Percentiles rank a stretch among this genome's conserved stretches.
These are phyloP conservation scores for Tubosaeta sp. DNA, from an alignment of 768 basidiomycete species.

Conservation along the genomic window DNA sequence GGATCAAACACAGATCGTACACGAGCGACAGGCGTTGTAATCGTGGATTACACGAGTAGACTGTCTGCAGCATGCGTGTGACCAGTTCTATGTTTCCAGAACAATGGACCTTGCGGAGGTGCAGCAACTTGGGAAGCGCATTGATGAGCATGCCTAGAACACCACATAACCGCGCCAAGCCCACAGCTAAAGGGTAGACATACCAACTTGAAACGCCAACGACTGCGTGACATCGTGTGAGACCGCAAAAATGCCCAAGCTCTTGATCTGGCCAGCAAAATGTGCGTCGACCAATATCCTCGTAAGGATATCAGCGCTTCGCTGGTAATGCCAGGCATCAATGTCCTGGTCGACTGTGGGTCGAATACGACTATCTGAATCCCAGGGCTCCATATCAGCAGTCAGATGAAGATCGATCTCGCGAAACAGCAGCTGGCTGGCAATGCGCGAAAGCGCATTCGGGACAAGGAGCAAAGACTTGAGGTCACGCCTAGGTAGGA, in stretches of 20 bases:
- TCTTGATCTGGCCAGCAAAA: constrained; percentile 56
- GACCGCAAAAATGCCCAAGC: constrained; percentile 55
- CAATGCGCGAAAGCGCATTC: constrained; percentile 62
- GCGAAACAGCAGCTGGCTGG: constrained; percentile 62
- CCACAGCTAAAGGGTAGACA: constrained; percentile 1
- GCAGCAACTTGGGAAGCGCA: constrained; percentile 57
- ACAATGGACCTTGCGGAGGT: constrained; percentile 57
- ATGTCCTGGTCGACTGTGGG: constrained; percentile 28
- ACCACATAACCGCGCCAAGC: neutral
- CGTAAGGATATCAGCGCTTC: constrained; percentile 68
- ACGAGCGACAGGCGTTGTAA: constrained; percentile 54
- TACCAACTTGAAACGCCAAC: constrained; percentile 64
- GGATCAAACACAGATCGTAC: constrained; percentile 29
- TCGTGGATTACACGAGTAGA: constrained; percentile 49
- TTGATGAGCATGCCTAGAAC: constrained; percentile 62
- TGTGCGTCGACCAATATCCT: constrained; percentile 56
- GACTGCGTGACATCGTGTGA: constrained; percentile 44
- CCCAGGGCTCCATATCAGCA: constrained; percentile 25
- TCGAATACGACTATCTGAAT: constrained; percentile 13
- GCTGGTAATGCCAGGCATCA: constrained; percentile 48
- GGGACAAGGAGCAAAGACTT: constrained; percentile 61
- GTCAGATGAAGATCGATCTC: constrained; percentile 63
- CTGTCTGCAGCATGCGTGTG: constrained; percentile 45
- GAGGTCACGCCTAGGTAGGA: constrained; percentile 60
- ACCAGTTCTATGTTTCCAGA: constrained; percentile 54